Conservation (phyloP, 352 stramenopile genomes). For the Globisporangium cylindrosporum region DNA sequence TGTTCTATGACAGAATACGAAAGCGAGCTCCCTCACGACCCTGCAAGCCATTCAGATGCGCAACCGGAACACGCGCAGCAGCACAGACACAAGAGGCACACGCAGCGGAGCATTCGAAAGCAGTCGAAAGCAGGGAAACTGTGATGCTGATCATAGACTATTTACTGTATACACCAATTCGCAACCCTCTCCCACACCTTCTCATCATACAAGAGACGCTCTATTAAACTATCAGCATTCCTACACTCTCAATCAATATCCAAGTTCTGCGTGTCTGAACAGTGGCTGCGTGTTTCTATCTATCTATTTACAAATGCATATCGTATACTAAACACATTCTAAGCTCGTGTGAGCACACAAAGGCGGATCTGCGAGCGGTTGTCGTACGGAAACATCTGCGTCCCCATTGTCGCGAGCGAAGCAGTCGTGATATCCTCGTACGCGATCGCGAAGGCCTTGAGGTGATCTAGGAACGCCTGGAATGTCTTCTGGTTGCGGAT, state of each 20-base stretch:
- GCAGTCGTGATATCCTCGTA: conserved; percentile 63
- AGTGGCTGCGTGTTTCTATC: neutral
- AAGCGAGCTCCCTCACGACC: neutral
- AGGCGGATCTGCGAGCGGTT: conserved; percentile 72
- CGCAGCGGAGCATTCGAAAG: neutral
- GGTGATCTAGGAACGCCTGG: conserved; percentile 63
- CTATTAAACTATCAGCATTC: neutral
- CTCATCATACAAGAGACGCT: neutral
- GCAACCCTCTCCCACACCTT: neutral
- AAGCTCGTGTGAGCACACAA: conserved; percentile 26
- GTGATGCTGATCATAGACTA: neutral
- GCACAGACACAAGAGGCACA: neutral
- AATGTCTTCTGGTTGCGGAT: conserved; percentile 79
- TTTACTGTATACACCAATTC: neutral
- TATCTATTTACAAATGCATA: neutral
- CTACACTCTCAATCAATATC: neutral
- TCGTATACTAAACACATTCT: neutral
- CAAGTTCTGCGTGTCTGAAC: neutral
- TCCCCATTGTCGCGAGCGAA: conserved; percentile 38
- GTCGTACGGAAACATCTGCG: conserved; percentile 49
- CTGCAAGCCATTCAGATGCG: neutral
- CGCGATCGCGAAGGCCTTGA: conserved; percentile 45
- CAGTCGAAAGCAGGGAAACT: neutral
- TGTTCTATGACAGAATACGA: neutral
- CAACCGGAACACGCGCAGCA: neutral